A percentile compares a stretch with the other conserved stretches of the same genome.
These are phyloP conservation scores for Rhododendron vialii DNA, from an alignment of 148 eudicot genomes.

Conservation along the genomic window DNA sequence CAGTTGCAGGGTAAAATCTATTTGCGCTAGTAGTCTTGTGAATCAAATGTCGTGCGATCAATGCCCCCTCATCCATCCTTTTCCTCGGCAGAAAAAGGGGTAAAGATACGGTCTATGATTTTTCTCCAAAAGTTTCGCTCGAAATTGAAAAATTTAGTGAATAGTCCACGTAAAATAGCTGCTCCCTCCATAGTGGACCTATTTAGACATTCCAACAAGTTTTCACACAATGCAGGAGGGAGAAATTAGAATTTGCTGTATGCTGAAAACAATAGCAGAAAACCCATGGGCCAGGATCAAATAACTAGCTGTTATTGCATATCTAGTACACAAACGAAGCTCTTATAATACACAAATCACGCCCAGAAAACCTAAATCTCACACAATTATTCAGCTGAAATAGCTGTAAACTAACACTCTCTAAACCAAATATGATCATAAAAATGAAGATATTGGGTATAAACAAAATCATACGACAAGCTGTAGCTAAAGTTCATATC, in stretches of 20 bases:
- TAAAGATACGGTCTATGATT: no score
- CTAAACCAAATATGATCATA: slow-evolving; percentile 9
- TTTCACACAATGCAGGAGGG: not conserved
- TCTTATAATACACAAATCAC: slow-evolving; percentile 16
- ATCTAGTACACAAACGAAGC: slow-evolving; percentile 13
- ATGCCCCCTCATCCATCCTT: no score
- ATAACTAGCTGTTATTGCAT: slow-evolving; percentile 39
- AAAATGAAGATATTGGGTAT: not conserved
- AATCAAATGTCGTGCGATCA: not conserved
- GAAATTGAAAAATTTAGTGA: not conserved
- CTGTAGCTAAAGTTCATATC: slow-evolving; percentile 21
- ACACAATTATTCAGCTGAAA: slow-evolving; percentile 26
- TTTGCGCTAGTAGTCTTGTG: not conserved
- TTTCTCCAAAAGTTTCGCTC: not conserved
- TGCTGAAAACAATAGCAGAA: not conserved
- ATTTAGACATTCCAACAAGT: no score
- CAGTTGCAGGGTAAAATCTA: not conserved
- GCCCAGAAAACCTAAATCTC: slow-evolving; percentile 14
- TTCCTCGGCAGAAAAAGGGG: no score
- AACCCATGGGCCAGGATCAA: not conserved
- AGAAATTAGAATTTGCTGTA: not conserved
- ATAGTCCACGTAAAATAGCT: no score
- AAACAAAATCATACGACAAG: not conserved
- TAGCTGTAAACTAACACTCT: slow-evolving; percentile 8
- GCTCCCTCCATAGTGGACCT: no score